These are phyloP conservation scores for Rhizomucor pusillus DNA, from an alignment of 371 early-diverging fungal genomes.

Conservation along the genomic window DNA sequence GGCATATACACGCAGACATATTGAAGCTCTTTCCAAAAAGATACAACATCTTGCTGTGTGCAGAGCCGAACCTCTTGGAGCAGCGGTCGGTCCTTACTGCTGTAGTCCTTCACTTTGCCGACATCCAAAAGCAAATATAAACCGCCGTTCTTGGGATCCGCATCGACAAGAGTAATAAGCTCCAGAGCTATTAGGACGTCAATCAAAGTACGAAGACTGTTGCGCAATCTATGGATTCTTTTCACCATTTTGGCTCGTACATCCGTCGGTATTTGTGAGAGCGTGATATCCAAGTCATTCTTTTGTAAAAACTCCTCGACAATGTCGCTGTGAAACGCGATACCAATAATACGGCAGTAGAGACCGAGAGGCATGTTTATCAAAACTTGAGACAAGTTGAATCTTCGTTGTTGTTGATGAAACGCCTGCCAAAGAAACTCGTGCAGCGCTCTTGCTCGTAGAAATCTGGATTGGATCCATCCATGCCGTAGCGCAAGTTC, in stretches of 20 bases:
- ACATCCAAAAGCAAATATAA: background rate
- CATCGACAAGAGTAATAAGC: constrained; percentile 5
- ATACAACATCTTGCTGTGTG: constrained; percentile 4
- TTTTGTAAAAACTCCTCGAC: constrained; percentile 12
- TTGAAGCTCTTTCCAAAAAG: constrained; percentile 23
- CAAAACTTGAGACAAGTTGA: constrained; percentile 4
- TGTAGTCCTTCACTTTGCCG: constrained; percentile 13
- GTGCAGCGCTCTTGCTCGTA: constrained; percentile 22
- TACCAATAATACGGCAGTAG: constrained; percentile 13
- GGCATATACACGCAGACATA: constrained; percentile 9
- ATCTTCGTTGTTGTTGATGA: background rate
- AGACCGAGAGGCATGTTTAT: constrained; percentile 12
- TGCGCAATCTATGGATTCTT: constrained; percentile 6
- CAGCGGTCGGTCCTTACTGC: constrained; percentile 8
- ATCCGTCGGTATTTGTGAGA: constrained; percentile 7
- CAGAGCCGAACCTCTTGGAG: constrained; percentile 3
- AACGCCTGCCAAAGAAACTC: constrained; percentile 4
- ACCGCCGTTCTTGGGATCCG: background rate
- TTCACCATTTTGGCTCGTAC: constrained; percentile 2
- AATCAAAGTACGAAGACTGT: constrained; percentile 2
- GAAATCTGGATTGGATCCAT: constrained; percentile 21
- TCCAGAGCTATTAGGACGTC: constrained; percentile 13
- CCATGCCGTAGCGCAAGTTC: constrained; percentile 18
- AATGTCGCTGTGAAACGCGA: constrained; percentile 2
- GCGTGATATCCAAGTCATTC: constrained; percentile 4